Percentiles rank a stretch among this genome's conserved stretches.
Evolutionary conservation across 805 yeast genomes (phyloP).

Genomic region (Spathaspora hagerdaliae): DNA sequence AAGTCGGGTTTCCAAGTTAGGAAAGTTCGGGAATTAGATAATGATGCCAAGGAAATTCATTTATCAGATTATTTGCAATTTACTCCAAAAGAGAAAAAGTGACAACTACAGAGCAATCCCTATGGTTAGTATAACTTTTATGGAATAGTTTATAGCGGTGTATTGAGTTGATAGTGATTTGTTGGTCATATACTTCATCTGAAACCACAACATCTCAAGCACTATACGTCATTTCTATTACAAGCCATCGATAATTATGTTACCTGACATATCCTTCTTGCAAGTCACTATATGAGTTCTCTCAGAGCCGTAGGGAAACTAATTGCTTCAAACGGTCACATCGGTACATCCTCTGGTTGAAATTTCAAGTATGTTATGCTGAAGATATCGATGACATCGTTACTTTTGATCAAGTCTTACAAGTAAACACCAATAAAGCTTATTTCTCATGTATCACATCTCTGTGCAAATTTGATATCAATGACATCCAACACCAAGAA

Average conservation of each 20-base stretch:
- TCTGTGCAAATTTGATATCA: slow-evolving; percentile 17
- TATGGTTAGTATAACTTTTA: no score
- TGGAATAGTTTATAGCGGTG: no score
- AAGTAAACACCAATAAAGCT: slow-evolving; percentile 21
- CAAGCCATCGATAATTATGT: slow-evolving; percentile 51
- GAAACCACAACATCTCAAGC: no score
- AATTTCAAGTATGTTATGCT: slow-evolving; percentile 21
- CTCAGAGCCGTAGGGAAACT: slow-evolving; percentile 41
- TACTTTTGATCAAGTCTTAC: slow-evolving; percentile 25
- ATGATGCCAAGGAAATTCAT: no score
- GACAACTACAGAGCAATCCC: no score
- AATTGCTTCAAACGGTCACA: slow-evolving; percentile 11
- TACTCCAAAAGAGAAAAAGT: no score
- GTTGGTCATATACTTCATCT: no score
- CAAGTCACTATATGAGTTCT: slow-evolving; percentile 52
- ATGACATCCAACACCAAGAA: slow-evolving; percentile 21
- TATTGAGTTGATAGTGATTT: no score
- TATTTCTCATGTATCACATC: slow-evolving; percentile 29
- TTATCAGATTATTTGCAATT: no score
- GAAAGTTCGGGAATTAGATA: no score
- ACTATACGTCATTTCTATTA: no score
- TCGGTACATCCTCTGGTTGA: slow-evolving; percentile 13
- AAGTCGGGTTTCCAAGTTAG: no score
- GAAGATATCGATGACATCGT: slow-evolving; percentile 15
- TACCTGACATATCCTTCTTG: slow-evolving; percentile 45